Evolutionary conservation across 78 protist species (phyloP), one percentile per base, ranked within the genome.

Genomic region (Tieghemostelium lacteum): DNA sequence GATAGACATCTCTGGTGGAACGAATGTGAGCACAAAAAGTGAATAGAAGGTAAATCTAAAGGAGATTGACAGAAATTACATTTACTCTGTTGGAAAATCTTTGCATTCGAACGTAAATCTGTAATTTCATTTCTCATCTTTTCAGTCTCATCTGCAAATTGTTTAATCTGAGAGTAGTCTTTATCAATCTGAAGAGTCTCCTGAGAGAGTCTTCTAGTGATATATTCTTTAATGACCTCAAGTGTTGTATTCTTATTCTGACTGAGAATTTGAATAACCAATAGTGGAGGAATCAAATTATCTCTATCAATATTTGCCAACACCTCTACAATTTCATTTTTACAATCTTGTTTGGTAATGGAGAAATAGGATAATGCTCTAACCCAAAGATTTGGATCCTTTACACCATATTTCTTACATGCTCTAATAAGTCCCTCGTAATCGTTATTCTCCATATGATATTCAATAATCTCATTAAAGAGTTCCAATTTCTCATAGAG

Each of bases 31-130:
- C 99, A 98, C 40, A 96, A 17, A 55, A 97, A 97, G 49, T 97
- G 99, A 39, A 96, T 94, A 20, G 95, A 93, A 20, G 99, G 99
- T 42, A 96, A 86, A 26, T 97, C 98, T 26, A 98, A 83, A 0
- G 78, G 85, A 52, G 33, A n/a, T 8, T 57, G 54, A 86, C 99
- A 98, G 26, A 24, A 66, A 28, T 66, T 16, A 80, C 99, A 98
- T 39, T 86, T 80, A 2, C 75, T 31, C 26, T 33, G 55, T 86
- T 96, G 98, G 94, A 97, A 95, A 22, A 94, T 87, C 31, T 80
- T 57, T 1, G 98, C 95, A 12, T 85, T 75, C 55, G 94, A 78
- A 57, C 74, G 70, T 49, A 74, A 34, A 28, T 70, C 86, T 37
- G 73, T 78, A 34, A 96, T 87, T 78, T 95, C 97, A 37, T 67